Percentiles rank a stretch among this genome's conserved stretches.
Evolutionary conservation across 768 basidiomycete genomes (phyloP).

Genomic region (Rhodosporidiobolus odoratus): DNA sequence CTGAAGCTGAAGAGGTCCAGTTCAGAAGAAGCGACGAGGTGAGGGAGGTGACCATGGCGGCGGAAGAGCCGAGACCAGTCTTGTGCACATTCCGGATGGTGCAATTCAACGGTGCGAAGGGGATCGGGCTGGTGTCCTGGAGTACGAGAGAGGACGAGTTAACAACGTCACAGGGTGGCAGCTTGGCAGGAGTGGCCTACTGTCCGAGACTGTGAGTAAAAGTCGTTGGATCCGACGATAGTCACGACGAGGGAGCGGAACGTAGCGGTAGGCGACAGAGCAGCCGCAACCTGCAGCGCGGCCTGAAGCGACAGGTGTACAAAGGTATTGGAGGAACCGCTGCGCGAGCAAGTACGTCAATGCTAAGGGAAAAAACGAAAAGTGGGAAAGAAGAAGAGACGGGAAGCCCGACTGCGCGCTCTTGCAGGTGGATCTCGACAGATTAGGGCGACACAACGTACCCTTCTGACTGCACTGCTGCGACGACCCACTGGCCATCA

Average conservation of each 20-base stretch:
- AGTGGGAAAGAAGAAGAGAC: background rate
- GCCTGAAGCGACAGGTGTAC: slow-evolving; percentile 76
- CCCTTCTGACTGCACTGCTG: slow-evolving; percentile 1
- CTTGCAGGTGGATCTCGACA: background rate
- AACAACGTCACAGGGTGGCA: background rate
- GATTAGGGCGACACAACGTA: slow-evolving; percentile 10
- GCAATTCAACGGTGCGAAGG: slow-evolving; percentile 68
- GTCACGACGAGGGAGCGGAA: slow-evolving; percentile 62
- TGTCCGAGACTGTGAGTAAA: slow-evolving; percentile 87
- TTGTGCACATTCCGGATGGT: slow-evolving; percentile 81
- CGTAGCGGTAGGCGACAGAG: slow-evolving; percentile 48
- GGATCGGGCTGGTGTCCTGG: slow-evolving; percentile 59
- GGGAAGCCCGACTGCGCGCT: background rate
- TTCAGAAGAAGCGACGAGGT: slow-evolving; percentile 78
- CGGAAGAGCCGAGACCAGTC: slow-evolving; percentile 94
- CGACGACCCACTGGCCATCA: slow-evolving; percentile 16
- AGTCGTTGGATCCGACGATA: slow-evolving; percentile 91
- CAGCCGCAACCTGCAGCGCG: slow-evolving; percentile 29
- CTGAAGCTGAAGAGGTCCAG: slow-evolving; percentile 54
- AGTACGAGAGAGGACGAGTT: slow-evolving; percentile 57
- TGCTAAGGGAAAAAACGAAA: background rate
- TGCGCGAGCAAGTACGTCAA: background rate
- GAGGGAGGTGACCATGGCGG: slow-evolving; percentile 91
- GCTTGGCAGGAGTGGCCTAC: slow-evolving; percentile 48
- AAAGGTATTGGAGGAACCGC: slow-evolving; percentile 65